Conservation (phyloP, 768 basidiomycete genomes). For the Suillus variegatus region DNA sequence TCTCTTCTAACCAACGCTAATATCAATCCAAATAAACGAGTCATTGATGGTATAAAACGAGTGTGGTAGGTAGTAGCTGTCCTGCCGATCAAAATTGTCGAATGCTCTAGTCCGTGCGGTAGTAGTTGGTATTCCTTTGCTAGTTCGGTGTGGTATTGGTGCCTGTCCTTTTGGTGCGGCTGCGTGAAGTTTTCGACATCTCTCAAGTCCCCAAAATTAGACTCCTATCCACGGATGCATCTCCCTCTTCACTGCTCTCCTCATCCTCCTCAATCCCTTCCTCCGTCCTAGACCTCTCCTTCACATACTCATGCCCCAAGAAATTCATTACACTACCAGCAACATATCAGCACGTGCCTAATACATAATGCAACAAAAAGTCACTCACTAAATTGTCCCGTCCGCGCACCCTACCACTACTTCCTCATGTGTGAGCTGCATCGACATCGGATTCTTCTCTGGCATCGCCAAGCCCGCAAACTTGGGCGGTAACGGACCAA, state of each 20-base stretch:
- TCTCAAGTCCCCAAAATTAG: not conserved
- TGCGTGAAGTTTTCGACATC: not conserved
- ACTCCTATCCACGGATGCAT: not conserved
- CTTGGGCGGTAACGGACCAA: conserved; percentile 63
- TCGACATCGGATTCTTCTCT: conserved; percentile 93
- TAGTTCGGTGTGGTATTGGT: not conserved
- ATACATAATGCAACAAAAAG: conserved; percentile 7
- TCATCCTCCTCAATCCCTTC: not conserved
- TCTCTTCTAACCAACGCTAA: not conserved
- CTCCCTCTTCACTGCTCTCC: conserved; percentile 1
- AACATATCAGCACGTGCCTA: conserved; percentile 14
- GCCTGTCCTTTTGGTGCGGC: not conserved
- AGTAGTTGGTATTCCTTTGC: not conserved
- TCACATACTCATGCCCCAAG: conserved; percentile 57
- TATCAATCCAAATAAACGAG: not conserved
- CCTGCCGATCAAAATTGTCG: not conserved
- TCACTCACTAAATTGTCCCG: conserved; percentile 84
- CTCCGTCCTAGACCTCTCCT: conserved; percentile 19
- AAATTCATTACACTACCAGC: conserved; percentile 57
- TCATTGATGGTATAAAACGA: not conserved
- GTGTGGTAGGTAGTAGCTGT: not conserved
- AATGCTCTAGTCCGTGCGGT: not conserved
- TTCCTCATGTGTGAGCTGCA: conserved; percentile 89
- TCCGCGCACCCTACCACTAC: conserved; percentile 88
- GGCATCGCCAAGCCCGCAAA: conserved; percentile 82